Base-by-base conservation (phyloP, 2,329 filamentous ascomycete genomes). In the Aspergillus uvarum region DNA sequence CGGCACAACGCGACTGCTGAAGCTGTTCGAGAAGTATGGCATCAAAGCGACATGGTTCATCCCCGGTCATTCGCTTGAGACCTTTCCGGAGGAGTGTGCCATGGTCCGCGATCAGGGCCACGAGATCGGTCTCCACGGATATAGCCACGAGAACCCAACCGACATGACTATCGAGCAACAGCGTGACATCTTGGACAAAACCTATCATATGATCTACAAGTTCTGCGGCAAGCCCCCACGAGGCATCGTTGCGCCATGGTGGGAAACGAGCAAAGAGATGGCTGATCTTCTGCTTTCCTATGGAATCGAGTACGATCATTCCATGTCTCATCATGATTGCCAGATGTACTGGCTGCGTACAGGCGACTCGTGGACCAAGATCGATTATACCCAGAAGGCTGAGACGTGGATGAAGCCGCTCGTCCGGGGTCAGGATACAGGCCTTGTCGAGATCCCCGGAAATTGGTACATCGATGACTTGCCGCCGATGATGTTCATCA, bases 151-250 rank as follows among this genome's bases (percentile, higher is more conserved):
- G 70, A 91, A 92, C 67, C 88, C 89, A 0, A 81, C 80, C 0
- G 84, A 87, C 59, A 90, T 92, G 88, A 89, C 82, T 0, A 72
- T 89, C 1, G 89, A 92, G 70, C 90, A 93, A 75, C 89, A 93
- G 72, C 83, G 83, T 14, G 88, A 90, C 59, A 87, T 93, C 16
- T 82, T 94, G 19, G 89, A 91, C 70, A 91, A 92, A 77, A 91
- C 89, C 2, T 92, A 87, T 75, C 82, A 82, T 24, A 80, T 92
- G 77, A 80, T 94, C 29, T 90, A 86, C 0, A 86, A 90, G 0
- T 93, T 93, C 73, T 85, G 83, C 59, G 87, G 89, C 11, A 92
- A 91, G 74, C 88, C 89, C 0, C 90, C 90, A 0, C 79, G 88
- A 0, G 89, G 90, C 1, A 87, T 83, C 44, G 89, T 92, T 0